A percentile compares a stretch with the other conserved stretches of the same genome.
phyloP scores from a whole-genome alignment of 176 grass and related monocot species.

The Rhynchospora breviuscula region DNA sequence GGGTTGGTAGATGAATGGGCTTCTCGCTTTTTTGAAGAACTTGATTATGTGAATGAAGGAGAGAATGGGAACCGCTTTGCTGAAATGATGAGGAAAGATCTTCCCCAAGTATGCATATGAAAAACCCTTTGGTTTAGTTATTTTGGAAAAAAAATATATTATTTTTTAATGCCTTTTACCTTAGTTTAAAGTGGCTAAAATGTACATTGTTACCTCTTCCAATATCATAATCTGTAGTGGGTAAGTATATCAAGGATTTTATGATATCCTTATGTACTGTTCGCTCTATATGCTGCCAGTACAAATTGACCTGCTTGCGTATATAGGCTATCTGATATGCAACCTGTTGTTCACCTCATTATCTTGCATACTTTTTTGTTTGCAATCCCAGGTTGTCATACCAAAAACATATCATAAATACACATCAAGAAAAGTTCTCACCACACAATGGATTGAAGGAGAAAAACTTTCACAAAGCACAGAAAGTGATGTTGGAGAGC shows the following conservation, averaged over 20 bases:
- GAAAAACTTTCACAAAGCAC: conserved; percentile 95
- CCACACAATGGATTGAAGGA: conserved; percentile 80
- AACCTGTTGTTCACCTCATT: not conserved
- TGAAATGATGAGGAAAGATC: conserved; percentile 94
- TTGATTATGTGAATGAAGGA: conserved; percentile 98
- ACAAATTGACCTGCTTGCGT: not conserved
- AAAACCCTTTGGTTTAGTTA: not conserved
- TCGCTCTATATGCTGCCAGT: not conserved
- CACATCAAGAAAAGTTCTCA: conserved; percentile 94
- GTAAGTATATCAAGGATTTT: not conserved
- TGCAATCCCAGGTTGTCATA: conserved; percentile 60
- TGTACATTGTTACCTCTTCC: not conserved
- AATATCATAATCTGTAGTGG: not conserved
- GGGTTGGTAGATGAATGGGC: conserved; percentile 97
- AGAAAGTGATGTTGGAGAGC: conserved; percentile 79
- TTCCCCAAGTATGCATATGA: conserved; percentile 61
- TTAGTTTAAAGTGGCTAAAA: not conserved
- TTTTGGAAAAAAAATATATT: not conserved
- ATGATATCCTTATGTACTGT: not conserved
- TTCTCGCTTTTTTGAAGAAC: conserved; percentile 94
- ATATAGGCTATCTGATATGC: not conserved
- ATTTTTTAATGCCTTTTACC: not conserved
- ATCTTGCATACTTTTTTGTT: not conserved
- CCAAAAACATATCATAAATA: conserved; percentile 85
- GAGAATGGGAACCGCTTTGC: conserved; percentile 75